Conservation (phyloP, 2,329 filamentous ascomycete species). For the Emmonsiellopsis sp. region DNA sequence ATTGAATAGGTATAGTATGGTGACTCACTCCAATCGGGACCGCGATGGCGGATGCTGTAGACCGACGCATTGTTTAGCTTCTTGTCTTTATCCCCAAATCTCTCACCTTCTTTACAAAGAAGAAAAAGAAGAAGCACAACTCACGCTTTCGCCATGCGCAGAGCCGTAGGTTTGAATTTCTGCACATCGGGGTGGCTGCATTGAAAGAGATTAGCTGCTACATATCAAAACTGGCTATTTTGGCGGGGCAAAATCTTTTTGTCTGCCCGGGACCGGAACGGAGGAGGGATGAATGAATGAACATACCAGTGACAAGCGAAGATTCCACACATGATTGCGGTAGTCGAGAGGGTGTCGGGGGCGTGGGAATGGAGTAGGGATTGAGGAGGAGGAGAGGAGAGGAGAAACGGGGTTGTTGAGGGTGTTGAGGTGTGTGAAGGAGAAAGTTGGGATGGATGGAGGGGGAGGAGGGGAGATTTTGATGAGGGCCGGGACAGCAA, state of each 20-base stretch:
- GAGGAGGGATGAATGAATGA: conserved; percentile 24
- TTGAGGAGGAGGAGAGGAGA: conserved; percentile 13
- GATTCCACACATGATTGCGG: conserved; percentile 80
- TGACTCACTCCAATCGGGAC: conserved; percentile 93
- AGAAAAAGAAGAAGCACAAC: conserved; percentile 26
- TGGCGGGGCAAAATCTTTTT: background rate
- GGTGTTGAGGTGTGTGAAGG: conserved; percentile 10
- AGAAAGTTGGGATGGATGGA: conserved; percentile 18
- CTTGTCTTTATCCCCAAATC: background rate
- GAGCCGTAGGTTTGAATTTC: conserved; percentile 90
- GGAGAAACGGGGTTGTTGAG: conserved; percentile 12
- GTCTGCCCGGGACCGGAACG: background rate
- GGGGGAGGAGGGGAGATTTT: conserved; percentile 4
- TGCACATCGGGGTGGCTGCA: conserved; percentile 77
- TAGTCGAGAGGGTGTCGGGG: too few relatives aligned
- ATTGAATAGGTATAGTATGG: background rate
- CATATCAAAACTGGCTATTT: background rate
- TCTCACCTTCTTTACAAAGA: background rate
- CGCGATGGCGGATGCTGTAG: conserved; percentile 78
- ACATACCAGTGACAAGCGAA: conserved; percentile 87
- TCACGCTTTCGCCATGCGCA: conserved; percentile 90
- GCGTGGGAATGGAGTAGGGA: conserved; percentile 5
- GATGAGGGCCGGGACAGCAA: background rate
- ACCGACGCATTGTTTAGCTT: background rate
- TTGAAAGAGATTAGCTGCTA: background rate